phyloP scores from a whole-genome alignment of 768 basidiomycete species.

The Mycena epipterygia region DNA sequence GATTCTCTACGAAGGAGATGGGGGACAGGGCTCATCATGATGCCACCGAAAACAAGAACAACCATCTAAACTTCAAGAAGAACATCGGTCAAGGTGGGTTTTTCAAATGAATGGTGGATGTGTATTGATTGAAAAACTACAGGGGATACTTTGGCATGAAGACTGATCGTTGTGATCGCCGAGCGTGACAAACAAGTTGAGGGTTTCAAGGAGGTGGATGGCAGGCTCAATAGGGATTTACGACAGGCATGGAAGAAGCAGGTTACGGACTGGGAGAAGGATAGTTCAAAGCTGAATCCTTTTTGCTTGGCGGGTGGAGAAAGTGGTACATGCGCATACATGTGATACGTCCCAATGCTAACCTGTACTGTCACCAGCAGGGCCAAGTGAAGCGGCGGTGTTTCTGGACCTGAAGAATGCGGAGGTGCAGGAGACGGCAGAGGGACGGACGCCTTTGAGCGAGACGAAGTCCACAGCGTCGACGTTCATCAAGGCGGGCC shows the following conservation, averaged over 20 bases:
- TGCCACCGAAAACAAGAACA: constrained; percentile 41
- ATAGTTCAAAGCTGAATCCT: constrained; percentile 37
- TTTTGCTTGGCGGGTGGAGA: constrained; percentile 3
- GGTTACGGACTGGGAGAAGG: constrained; percentile 35
- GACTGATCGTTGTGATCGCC: constrained; percentile 22
- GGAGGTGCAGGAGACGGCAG: background rate
- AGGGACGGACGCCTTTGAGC: background rate
- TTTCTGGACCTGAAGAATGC: background rate
- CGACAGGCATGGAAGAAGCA: background rate
- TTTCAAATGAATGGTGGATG: background rate
- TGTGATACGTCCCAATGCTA: background rate
- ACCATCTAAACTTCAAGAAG: constrained; percentile 37
- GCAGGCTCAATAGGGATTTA: background rate
- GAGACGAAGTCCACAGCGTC: background rate
- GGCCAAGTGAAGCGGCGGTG: background rate
- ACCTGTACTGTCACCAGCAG: background rate
- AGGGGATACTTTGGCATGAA: constrained; percentile 17
- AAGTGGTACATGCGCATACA: background rate
- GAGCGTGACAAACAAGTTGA: constrained; percentile 19
- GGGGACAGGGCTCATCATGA: constrained; percentile 39
- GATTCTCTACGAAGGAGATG: constrained; percentile 48
- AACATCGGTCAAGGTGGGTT: constrained; percentile 11
- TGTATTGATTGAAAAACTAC: background rate
- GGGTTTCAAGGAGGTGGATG: constrained; percentile 11
- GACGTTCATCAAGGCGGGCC: constrained; percentile 1